Evolutionary conservation across 306 rosid genomes (phyloP), one percentile per base, ranked within the genome.

Genomic region (Cotoneaster glaucophyllus): DNA sequence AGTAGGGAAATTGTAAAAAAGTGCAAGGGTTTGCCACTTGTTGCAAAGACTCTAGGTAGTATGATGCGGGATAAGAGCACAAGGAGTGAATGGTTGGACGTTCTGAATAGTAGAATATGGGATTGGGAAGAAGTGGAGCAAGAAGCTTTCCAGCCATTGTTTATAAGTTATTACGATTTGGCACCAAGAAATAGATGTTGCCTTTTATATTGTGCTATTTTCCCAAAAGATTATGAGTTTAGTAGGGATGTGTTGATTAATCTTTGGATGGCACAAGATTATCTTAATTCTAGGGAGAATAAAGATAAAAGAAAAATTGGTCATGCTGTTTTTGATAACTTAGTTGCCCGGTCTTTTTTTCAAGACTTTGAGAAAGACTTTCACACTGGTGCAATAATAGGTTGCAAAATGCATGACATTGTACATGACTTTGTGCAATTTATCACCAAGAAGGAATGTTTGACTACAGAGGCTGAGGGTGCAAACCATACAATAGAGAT

Each of bases 41-140:
- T 4, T n/a, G 52, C 76, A 28, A 77, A 70, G 43, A 28, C 32
- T 9, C 10, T 70, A n/a, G 81, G 81, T 28, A 77, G 76, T 21
- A 70, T 77, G 3, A 25, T 77, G 70, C 70, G 19, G 4, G 21
- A 43, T 14, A 32, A 58, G 64, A 9, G 34, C 31, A 77, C 68
- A 0, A 50, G 19, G 10, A 45, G 41, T 6, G 44, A 67, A 11
- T 69, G 81, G 81, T 19, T 17, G 9, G n/a, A 48, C 5, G 81
- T 77, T 13, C 59, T 77, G 64, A 3, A 32, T 5, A 58, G 69
- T 48, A 21, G 29, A 3, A 22, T 76, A 19, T 69, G 80, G 75
- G n/a, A 24, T 2, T 5, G 26, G 6, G 0, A 19, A 6, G 53
- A 68, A 15, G 22, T 68, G 22, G 32, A 28, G 19, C 31, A 21